Conservation (phyloP, 2,329 filamentous ascomycete species). For the Calonectria pteridis region DNA sequence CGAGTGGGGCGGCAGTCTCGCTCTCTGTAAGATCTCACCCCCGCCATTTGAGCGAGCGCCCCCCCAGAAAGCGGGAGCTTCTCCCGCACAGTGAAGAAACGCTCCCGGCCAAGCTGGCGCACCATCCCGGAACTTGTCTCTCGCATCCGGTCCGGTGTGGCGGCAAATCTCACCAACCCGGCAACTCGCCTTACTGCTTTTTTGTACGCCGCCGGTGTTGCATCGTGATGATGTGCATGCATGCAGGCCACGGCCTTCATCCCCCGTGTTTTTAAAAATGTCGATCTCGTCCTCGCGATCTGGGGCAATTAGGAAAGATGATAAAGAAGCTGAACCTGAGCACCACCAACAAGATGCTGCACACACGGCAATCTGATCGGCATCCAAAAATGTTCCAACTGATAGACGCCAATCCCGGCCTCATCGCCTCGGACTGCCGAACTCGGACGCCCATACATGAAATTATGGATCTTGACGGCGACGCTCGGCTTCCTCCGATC, state of each 20-base stretch:
- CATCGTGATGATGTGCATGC: not conserved
- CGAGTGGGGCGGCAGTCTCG: not conserved
- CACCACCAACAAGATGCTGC: not conserved
- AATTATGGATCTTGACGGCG: not conserved
- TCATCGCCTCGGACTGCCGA: not conserved
- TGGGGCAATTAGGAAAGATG: too few species aligned
- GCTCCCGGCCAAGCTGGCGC: not conserved
- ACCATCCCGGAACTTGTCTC: not conserved
- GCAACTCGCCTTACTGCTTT: not conserved
- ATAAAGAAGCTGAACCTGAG: not conserved
- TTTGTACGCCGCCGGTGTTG: not conserved
- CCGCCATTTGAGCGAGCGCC: not conserved
- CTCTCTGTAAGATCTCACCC: not conserved
- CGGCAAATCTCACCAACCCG: not conserved
- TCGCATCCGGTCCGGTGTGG: not conserved
- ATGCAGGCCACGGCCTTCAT: not conserved
- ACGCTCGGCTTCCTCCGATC: constrained; percentile 20
- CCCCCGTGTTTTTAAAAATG: not conserved
- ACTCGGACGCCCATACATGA: not conserved
- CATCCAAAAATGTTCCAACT: not conserved
- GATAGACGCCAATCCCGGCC: not conserved
- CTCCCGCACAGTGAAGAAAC: not conserved
- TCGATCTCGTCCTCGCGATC: not conserved
- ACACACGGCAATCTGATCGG: not conserved
- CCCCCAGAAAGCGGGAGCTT: not conserved